phyloP scores from a whole-genome alignment of 208 protist genomes.

The Naegleria gruberi region DNA sequence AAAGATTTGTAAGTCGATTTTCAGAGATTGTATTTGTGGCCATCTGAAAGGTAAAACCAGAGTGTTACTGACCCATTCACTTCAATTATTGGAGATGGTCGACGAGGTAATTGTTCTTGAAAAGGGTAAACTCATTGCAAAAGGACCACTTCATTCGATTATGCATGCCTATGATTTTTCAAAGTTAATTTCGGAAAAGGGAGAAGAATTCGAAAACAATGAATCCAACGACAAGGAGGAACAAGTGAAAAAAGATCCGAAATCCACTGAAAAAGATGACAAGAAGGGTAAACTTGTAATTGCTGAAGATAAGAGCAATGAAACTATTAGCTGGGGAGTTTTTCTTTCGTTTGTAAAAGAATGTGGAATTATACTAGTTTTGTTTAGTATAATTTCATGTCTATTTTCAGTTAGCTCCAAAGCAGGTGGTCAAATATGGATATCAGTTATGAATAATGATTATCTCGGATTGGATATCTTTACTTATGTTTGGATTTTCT shows the following conservation, averaged over 20 bases:
- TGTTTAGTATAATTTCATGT: too few relatives aligned
- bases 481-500: conserved; percentile 34
- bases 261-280: too few relatives aligned
- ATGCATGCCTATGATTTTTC: neutral
- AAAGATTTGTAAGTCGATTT: conserved; percentile 62
- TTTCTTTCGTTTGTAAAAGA: too few relatives aligned
- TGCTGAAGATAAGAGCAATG: too few relatives aligned
- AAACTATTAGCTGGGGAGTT: too few relatives aligned
- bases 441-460: too few relatives aligned
- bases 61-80: conserved; percentile 81
- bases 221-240: neutral
- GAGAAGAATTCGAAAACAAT: neutral
- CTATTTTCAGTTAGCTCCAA: conserved; percentile 24
- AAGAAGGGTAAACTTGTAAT: too few relatives aligned
- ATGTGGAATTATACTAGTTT: too few relatives aligned
- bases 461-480: conserved; percentile 25
- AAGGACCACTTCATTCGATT: too few relatives aligned
- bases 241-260: conserved; percentile 24
- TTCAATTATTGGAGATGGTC: conserved; percentile 64
- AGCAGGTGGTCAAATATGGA: conserved; percentile 16
- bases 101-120: conserved; percentile 73
- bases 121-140: conserved; percentile 45
- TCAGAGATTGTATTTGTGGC: conserved; percentile 19
- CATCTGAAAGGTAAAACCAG: conserved; percentile 55
- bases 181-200: neutral